Conservation (phyloP, 2,329 filamentous ascomycete genomes). For the Colletotrichum cuscutae region DNA sequence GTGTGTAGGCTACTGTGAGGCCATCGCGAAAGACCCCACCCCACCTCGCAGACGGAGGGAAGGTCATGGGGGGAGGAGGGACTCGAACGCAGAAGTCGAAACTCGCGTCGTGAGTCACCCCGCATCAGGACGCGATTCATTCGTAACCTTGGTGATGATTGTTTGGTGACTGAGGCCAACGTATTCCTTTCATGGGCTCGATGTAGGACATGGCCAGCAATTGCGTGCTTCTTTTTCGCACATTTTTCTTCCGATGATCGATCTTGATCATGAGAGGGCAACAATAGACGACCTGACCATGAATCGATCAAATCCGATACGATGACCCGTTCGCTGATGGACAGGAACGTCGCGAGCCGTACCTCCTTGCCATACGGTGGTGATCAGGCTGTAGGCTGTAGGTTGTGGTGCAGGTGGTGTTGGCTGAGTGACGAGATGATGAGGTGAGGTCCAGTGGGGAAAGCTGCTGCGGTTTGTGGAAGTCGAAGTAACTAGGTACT, state of each 20-base stretch:
- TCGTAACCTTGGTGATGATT: background rate
- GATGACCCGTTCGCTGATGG: slow-evolving; percentile 1
- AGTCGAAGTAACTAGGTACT: background rate
- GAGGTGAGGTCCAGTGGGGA: background rate
- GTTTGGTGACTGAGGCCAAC: slow-evolving; percentile 8
- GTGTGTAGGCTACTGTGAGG: background rate
- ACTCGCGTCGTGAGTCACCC: slow-evolving; percentile 31
- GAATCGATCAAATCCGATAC: slow-evolving; percentile 26
- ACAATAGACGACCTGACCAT: slow-evolving; percentile 14
- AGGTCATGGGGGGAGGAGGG: slow-evolving; percentile 11
- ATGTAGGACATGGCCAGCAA: slow-evolving; percentile 1
- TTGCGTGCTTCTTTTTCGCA: background rate
- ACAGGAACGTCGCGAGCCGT: slow-evolving; percentile 24
- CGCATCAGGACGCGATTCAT: slow-evolving; percentile 15
- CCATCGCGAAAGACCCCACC: slow-evolving; percentile 12
- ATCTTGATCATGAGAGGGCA: background rate
- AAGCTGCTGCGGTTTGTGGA: slow-evolving; percentile 11
- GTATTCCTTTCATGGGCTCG: slow-evolving; percentile 9
- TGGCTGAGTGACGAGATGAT: background rate
- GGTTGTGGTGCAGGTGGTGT: slow-evolving; percentile 3
- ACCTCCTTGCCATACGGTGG: background rate
- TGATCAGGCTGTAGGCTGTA: slow-evolving; percentile 12
- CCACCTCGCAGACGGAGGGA: slow-evolving; percentile 1
- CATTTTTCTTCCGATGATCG: slow-evolving; percentile 7
- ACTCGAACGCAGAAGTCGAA: background rate